Base-by-base conservation (phyloP, 2,329 filamentous ascomycete genomes). In the Hymenoscyphus repandus region DNA sequence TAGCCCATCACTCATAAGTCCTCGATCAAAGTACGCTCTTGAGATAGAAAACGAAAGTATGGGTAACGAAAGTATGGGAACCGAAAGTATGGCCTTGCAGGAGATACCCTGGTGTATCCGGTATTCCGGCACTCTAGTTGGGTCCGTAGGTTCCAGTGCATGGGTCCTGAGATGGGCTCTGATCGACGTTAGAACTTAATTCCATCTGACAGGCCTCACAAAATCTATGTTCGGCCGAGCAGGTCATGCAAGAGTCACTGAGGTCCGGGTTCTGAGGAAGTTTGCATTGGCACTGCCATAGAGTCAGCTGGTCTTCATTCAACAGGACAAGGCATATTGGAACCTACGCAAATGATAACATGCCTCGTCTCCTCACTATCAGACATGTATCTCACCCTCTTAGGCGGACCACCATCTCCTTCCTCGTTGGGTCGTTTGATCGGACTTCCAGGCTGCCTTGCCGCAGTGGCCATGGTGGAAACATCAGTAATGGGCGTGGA, bases 141-240 rank as follows among this genome's bases (percentile, higher is more conserved):
- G 34, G 34, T 37, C 12, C 12, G 10, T 3, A 37, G 3, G 10
- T 37, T 9, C 13, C 13, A 34, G 9, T 34, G 9, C 13, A 13
- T 13, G 32, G 32, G 11, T 10, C 36, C n/a, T 40, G n/a, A 17
- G 13, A 11, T 39, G 38, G 38, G 13, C 13, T 17, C 17, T 18
- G 15, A n/a, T 40, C 38, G 4, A 17, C 38, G 4, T 40, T 7
- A n/a, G 38, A 18, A 20, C 38, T 5, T 5, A 6, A 20, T 13
- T 50, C 43, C 7, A 5, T 10, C 7, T 22, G 15, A 32, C 57
- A 60, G 34, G 48, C 42, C 12, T 40, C 31, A 15, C 58, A 61
- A 39, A 56, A 58, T 10, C 31, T 20, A 44, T 61, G 58, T 13
- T 31, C 40, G 33, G 51, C 51, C 5, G 46, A 20, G 44, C 55